These are phyloP conservation scores for Melampsora larici-populina DNA, from an alignment of 1,284 basidiomycete species.

Conservation along the genomic window DNA sequence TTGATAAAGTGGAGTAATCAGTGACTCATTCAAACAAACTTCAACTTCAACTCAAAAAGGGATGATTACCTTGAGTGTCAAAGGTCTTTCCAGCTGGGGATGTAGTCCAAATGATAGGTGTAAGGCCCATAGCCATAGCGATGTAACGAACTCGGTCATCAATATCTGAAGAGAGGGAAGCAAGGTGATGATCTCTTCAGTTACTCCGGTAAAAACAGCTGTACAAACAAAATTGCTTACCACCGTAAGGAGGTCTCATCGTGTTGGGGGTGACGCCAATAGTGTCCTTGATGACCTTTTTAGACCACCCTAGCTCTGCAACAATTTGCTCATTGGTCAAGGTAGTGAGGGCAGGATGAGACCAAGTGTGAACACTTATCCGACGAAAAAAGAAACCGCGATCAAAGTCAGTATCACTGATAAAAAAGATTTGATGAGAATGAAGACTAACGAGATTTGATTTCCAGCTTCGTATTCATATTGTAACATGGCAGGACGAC, in stretches of 20 bases:
- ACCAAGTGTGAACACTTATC: conserved; percentile 58
- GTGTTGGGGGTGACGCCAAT: conserved; percentile 74
- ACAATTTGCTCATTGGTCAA: conserved; percentile 82
- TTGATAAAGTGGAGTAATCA: not conserved
- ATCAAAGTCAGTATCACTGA: too few species aligned
- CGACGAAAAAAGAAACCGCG: too few species aligned
- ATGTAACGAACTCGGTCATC: conserved; percentile 88
- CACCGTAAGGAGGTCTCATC: conserved; percentile 64
- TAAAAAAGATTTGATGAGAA: too few species aligned
- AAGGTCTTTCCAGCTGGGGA: conserved; percentile 59
- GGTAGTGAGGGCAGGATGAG: conserved; percentile 64
- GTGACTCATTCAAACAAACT: not conserved
- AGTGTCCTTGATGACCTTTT: conserved; percentile 39
- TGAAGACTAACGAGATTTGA: conserved; percentile 39
- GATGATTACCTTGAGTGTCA: conserved; percentile 68
- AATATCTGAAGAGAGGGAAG: conserved; percentile 55
- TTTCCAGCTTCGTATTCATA: conserved; percentile 70
- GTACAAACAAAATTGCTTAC: not conserved
- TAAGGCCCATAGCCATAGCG: conserved; percentile 70
- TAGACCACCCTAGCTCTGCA: conserved; percentile 85
- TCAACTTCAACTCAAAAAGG: not conserved
- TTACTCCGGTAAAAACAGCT: not conserved
- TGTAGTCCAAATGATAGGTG: conserved; percentile 75
- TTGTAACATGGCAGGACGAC: conserved; percentile 70
- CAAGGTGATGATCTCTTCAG: not conserved